Base-by-base conservation (phyloP, 2,329 filamentous ascomycete genomes). In the Clonostachys sp. region DNA sequence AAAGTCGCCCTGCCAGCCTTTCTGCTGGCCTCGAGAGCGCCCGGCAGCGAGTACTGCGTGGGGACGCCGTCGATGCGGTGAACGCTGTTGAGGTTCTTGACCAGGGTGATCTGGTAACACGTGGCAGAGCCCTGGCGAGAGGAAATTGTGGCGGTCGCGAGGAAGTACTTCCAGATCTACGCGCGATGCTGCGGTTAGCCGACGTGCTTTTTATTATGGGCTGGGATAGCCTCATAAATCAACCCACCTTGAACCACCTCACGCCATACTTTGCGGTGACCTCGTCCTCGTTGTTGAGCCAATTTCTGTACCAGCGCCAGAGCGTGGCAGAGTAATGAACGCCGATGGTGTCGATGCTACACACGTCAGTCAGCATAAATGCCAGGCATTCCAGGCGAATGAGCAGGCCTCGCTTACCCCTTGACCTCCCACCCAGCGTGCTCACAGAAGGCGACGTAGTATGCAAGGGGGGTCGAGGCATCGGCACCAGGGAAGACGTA, bases 261-360 rank as follows among this genome's bases (percentile, higher is more conserved):
- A 87, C 84, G 62, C 94, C 94, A 65, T 97, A 97, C 80, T 96
- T 97, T 63, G 88, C 90, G 70, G 87, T 81, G 52, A 96, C 88
- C 77, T 95, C 95, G 50, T 96, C 89, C 57, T 80, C 78, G 80
- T 97, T 97, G 71, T 78, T 90, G 67, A 96, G 80, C 94, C 94
- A 97, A 80, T 97, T 97, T 56, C 94, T 81, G 78, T 97, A 97
- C 94, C 94, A 97, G 64, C 89, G 83, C 94, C 94, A 97, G 52
- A 99, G 76, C 30, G 94, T 97, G 45, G 91, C 91, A 45, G 90
- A 95, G 75, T 96, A 97, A 77, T 97, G 92, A 40, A 97, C 90
- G 62, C 94, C 92, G 59, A 97, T 81, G 41, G 92, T 97, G 67
- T 99, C 94, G 54, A 96, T 74, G 57, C 77, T 76, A 34, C 39